Evolutionary conservation across 1,284 basidiomycete species (phyloP).

Genomic region (Sporisorium exsertum): DNA sequence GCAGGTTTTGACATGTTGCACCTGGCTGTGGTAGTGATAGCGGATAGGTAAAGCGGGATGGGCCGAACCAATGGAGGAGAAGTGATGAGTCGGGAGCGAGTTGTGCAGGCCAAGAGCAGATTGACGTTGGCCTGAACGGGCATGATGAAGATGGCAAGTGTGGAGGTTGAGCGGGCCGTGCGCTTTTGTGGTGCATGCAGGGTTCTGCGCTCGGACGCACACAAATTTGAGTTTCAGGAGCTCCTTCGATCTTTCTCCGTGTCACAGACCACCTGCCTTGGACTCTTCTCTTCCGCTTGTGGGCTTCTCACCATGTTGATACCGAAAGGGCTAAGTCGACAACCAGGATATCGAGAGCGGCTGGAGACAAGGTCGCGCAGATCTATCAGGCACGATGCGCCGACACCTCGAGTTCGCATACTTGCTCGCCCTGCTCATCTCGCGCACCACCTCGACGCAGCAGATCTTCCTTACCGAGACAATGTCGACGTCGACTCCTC

Average conservation of each 20-base stretch:
- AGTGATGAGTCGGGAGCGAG: not conserved
- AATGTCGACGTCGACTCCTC: too few species aligned
- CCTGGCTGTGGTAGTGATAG: not conserved
- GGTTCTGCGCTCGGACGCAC: constrained; percentile 9
- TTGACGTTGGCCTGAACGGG: not conserved
- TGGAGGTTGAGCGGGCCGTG: constrained; percentile 21
- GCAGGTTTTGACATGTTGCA: constrained; percentile 45
- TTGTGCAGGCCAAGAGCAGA: not conserved
- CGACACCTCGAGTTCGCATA: constrained; percentile 47
- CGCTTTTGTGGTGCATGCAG: constrained; percentile 15
- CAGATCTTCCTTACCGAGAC: constrained; percentile 12
- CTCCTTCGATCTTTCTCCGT: not conserved
- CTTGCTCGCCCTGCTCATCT: constrained; percentile 15
- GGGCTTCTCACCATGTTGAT: not conserved
- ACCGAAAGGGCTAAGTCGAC: not conserved
- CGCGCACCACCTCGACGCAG: constrained; percentile 22
- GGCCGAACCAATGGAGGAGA: not conserved
- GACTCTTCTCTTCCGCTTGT: not conserved
- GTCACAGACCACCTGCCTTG: not conserved
- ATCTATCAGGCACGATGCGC: not conserved
- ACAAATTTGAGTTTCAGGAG: not conserved
- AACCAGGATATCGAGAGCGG: too few species aligned
- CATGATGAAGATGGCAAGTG: constrained; percentile 6
- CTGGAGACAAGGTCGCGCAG: not conserved
- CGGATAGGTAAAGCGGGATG: not conserved